phyloP scores from a whole-genome alignment of 176 grass and related monocot genomes.

The Oryza glumipatula region DNA sequence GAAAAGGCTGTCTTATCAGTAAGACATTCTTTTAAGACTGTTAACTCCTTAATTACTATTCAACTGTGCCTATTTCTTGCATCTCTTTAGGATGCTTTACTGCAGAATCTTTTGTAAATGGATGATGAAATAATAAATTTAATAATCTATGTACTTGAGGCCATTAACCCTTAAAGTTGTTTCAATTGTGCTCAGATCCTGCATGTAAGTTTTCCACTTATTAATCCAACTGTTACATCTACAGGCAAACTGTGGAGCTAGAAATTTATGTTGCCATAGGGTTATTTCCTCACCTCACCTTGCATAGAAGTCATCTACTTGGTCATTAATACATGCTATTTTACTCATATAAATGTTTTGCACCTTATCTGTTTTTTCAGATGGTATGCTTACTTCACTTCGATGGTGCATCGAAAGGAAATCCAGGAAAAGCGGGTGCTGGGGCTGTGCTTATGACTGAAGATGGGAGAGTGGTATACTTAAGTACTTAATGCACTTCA shows the following conservation, averaged over 20 bases:
- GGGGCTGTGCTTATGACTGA: constrained; percentile 75
- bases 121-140: background rate
- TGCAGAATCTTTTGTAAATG: background rate
- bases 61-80: constrained; percentile 1
- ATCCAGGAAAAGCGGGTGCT: constrained; percentile 86
- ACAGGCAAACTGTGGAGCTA: constrained; percentile 2
- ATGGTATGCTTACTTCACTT: constrained; percentile 71
- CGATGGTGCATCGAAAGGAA: constrained; percentile 92
- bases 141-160: constrained; percentile 12
- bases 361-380: constrained; percentile 45
- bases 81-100: constrained; percentile 4
- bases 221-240: constrained; percentile 6
- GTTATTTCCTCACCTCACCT: background rate
- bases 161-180: constrained; percentile 4
- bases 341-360: constrained; percentile 26
- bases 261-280: background rate
- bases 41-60: constrained; percentile 19
- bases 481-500: constrained; percentile 20
- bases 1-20: background rate
- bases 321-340: constrained; percentile 2
- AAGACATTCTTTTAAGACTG: background rate
- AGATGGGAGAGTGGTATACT: constrained; percentile 76
- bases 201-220: background rate
- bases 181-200: background rate
- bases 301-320: background rate